A percentile compares a stretch with the other conserved stretches of the same genome.
Evolutionary conservation across 148 eudicot species (phyloP).

Genomic region (Tetragonia tetragonoides): DNA sequence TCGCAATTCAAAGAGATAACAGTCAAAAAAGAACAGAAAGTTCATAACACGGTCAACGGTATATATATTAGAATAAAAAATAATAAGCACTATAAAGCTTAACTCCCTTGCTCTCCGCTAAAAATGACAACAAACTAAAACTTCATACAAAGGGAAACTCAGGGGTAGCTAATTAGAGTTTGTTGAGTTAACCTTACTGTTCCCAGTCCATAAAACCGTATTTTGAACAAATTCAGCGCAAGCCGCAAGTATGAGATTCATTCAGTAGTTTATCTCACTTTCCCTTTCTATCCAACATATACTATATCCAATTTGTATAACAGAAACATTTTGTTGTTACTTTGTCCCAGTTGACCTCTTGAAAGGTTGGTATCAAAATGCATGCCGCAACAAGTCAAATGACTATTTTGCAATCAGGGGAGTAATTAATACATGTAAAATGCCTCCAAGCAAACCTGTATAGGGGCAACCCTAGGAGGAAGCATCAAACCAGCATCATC

Average conservation of each 20-base stretch:
- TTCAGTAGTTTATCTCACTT: neutral
- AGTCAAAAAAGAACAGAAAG: neutral
- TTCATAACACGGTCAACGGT: neutral
- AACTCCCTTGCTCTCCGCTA: neutral
- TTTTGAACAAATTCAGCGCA: neutral
- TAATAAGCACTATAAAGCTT: neutral
- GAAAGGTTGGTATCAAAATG: conserved; percentile 8
- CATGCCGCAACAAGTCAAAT: neutral
- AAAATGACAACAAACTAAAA: neutral
- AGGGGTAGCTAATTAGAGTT: neutral
- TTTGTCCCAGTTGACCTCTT: neutral
- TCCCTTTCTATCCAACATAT: neutral
- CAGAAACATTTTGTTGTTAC: neutral
- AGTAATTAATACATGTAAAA: conserved; percentile 1
- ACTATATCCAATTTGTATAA: neutral
- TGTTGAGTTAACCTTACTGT: neutral
- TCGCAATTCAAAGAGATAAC: conserved; percentile 1
- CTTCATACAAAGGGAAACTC: neutral
- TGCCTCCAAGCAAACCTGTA: conserved; percentile 59
- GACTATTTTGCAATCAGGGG: neutral
- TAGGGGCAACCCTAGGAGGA: conserved; percentile 91
- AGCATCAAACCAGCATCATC: conserved; percentile 97
- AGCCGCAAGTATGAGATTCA: neutral
- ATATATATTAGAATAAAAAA: neutral
- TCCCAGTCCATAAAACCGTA: neutral